Evolutionary conservation across 768 basidiomycete genomes (phyloP).

Genomic region (Tricholoma flavovirens): DNA sequence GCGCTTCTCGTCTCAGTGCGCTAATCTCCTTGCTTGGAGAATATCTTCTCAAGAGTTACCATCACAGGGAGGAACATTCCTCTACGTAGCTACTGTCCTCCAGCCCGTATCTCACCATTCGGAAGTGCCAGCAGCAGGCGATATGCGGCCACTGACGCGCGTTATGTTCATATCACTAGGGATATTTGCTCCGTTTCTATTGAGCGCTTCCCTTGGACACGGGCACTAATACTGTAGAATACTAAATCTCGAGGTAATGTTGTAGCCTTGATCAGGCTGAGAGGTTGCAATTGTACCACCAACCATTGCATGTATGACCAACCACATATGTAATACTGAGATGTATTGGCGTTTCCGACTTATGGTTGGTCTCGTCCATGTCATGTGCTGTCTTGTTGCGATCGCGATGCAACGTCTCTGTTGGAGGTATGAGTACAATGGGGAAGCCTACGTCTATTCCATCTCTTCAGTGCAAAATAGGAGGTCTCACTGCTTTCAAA

Average conservation of each 20-base stretch:
- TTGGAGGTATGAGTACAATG: neutral
- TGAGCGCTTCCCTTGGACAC: conserved; percentile 60
- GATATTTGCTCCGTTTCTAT: conserved; percentile 63
- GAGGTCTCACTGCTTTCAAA: conserved; percentile 13
- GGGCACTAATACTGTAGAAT: conserved; percentile 33
- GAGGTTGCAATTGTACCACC: neutral
- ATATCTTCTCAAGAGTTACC: neutral
- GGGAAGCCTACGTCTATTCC: neutral
- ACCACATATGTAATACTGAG: neutral
- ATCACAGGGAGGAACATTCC: conserved; percentile 80
- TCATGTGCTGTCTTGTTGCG: neutral
- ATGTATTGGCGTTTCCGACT: neutral
- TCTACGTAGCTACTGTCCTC: conserved; percentile 91
- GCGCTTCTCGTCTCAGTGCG: conserved; percentile 82
- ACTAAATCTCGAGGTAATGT: neutral
- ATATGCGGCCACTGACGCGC: conserved; percentile 40
- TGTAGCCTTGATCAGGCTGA: neutral
- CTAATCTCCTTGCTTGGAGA: conserved; percentile 7
- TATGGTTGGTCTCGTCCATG: neutral
- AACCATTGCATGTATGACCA: neutral
- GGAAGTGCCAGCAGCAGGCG: conserved; percentile 28
- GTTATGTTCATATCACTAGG: conserved; percentile 54
- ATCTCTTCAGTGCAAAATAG: neutral
- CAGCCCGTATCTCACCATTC: conserved; percentile 60
- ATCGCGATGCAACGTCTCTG: neutral